Base-by-base conservation (phyloP, 2,329 filamentous ascomycete species). In the Macrophomina phaseolina region DNA sequence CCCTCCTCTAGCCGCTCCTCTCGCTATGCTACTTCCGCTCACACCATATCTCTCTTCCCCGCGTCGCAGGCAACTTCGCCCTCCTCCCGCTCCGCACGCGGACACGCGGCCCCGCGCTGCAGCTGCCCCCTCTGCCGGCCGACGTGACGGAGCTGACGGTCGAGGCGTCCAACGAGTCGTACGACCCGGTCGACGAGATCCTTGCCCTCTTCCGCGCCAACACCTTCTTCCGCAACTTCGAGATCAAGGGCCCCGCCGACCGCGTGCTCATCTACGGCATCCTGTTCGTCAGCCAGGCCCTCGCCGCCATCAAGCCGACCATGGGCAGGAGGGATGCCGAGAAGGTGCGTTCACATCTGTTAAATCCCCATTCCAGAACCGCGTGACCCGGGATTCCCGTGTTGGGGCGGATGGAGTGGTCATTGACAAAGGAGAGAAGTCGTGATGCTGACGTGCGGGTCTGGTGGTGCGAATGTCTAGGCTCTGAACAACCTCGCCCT, bases 221-320 rank as follows among this genome's bases (percentile, higher is more conserved):
- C 84, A 97, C 94, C 68, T 94, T 99, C 81, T 99, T 98, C 86
- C 91, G 95, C 75, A 99, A 98, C 86, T 99, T 99, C 75, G 95
- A 98, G 85, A 97, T 98, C 83, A 94, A 97, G 82, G 95, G 95
- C 14, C 91, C 93, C 32, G 94, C 95, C 67, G 95, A 99, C 81
- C 88, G 95, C 48, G 89, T 98, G 75, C 86, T 99, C 72, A 94
- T 98, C 76, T 99, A 99, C 82, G 94, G 94, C 69, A 99, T 97
- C 78, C 86, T 97, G 77, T 98, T 94, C 81, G 87, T 98, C 75
- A 94, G 90, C 81, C 94, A 98, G 80, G 94, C 93, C 74, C 83
- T 99, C 77, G 84, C 86, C 74, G 96, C 95, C 86, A 93, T 98
- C 77, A 92, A 90, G 82, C 90, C 93, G 12, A 82, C 80, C 52